Evolutionary conservation across 2,329 filamentous ascomycete genomes (phyloP).

Genomic region (Chrysoporthe cubensis): DNA sequence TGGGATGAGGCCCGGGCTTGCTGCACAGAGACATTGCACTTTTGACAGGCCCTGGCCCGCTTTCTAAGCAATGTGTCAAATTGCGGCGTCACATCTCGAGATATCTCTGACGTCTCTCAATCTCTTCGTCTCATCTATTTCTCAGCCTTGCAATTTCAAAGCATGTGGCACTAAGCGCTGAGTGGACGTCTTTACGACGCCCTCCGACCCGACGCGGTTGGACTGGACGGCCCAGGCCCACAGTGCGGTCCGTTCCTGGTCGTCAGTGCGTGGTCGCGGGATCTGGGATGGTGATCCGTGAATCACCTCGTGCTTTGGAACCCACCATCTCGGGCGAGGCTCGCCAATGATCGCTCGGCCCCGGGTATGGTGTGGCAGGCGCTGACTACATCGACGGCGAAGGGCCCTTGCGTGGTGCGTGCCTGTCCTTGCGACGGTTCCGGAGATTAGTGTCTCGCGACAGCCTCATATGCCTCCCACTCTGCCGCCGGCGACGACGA

Average conservation of each 20-base stretch:
- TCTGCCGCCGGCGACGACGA: not conserved
- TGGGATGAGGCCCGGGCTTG: slow-evolving; percentile 3
- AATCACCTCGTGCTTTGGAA: slow-evolving; percentile 18
- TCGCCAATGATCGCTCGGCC: slow-evolving; percentile 18
- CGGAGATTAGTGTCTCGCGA: slow-evolving; percentile 15
- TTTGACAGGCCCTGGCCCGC: not conserved
- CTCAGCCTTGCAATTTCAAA: slow-evolving; percentile 27
- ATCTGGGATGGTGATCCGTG: not conserved
- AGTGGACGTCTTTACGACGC: slow-evolving; percentile 20
- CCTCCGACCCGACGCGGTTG: not conserved
- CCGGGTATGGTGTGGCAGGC: not conserved
- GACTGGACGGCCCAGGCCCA: slow-evolving; percentile 4
- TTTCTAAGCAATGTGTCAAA: slow-evolving; percentile 17
- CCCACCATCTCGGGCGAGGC: slow-evolving; percentile 26
- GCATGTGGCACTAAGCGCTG: not conserved
- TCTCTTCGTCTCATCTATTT: slow-evolving; percentile 14
- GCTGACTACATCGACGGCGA: slow-evolving; percentile 1
- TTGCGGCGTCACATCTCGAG: slow-evolving; percentile 27
- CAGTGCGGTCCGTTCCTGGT: slow-evolving; percentile 15
- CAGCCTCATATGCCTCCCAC: slow-evolving; percentile 4
- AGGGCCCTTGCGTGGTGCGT: not conserved
- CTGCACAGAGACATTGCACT: not conserved
- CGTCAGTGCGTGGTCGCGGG: not conserved
- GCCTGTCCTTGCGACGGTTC: not conserved
- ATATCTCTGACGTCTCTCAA: slow-evolving; percentile 12